Percentiles rank a stretch among this genome's conserved stretches.
These are phyloP conservation scores for Loxodes magnus DNA, from an alignment of 73 alveolate genomes.

Conservation along the genomic window DNA sequence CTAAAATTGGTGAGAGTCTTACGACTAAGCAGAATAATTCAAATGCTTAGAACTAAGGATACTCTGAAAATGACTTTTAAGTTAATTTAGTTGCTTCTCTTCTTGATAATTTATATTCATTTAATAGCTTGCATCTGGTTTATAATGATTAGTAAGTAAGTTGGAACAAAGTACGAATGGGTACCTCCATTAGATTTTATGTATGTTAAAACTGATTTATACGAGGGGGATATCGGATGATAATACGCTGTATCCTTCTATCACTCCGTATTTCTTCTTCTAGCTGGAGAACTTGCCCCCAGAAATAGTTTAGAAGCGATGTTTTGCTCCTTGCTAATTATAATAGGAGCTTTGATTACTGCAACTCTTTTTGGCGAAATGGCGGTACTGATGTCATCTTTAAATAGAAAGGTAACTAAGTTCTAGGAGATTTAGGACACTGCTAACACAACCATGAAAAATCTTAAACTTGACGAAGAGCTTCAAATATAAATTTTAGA, in stretches of 20 bases:
- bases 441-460: constrained; percentile 20
- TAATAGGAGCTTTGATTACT: constrained; percentile 37
- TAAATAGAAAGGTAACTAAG: constrained; percentile 1
- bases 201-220: constrained; percentile 6
- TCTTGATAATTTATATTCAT: constrained; percentile 34
- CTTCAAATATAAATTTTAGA: background rate
- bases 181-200: constrained; percentile 33
- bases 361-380: constrained; percentile 37
- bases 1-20: constrained; percentile 29
- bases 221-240: background rate
- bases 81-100: constrained; percentile 24
- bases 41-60: constrained; percentile 16
- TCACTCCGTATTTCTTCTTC: constrained; percentile 32
- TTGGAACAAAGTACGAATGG: constrained; percentile 39
- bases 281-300: constrained; percentile 50
- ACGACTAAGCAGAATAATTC: constrained; percentile 29
- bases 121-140: constrained; percentile 47
- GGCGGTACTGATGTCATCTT: constrained; percentile 15
- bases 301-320: constrained; percentile 16
- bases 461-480: constrained; percentile 3
- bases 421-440: constrained; percentile 21
- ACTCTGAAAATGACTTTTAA: constrained; percentile 23
- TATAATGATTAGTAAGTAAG: constrained; percentile 16
- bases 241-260: constrained; percentile 26
- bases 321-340: constrained; percentile 12